These are phyloP conservation scores for Perilla frutescens DNA, from an alignment of 257 asterid genomes.

Conservation along the genomic window DNA sequence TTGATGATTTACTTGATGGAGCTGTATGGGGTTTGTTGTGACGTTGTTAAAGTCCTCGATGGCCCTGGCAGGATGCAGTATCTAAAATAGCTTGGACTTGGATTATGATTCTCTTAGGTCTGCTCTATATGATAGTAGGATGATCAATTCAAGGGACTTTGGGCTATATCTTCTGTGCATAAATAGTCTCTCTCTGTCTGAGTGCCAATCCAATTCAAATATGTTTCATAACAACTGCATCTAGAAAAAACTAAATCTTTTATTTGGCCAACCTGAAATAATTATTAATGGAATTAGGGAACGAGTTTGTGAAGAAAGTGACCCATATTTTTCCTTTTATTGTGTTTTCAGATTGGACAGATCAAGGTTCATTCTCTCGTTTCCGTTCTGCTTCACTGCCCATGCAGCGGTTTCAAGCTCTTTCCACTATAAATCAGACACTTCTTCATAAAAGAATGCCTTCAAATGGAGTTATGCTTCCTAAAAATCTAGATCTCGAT, in stretches of 20 bases:
- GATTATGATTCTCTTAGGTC: neutral
- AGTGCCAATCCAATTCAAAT: neutral
- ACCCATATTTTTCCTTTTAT: constrained; percentile 19
- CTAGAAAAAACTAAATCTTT: neutral
- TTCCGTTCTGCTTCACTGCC: constrained; percentile 68
- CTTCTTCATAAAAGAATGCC: constrained; percentile 54
- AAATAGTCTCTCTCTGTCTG: neutral
- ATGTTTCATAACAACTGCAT: neutral
- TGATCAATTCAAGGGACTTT: neutral
- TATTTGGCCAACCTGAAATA: neutral
- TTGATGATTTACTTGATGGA: neutral
- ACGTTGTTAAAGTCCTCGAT: neutral
- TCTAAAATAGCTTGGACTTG: neutral
- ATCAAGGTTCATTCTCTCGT: constrained; percentile 46
- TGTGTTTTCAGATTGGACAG: constrained; percentile 62
- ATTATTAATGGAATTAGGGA: no score
- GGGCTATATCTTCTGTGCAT: neutral
- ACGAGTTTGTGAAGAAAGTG: constrained; percentile 24
- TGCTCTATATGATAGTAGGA: constrained; percentile 1
- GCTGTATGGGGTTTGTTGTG: neutral
- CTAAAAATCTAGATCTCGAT: constrained; percentile 32
- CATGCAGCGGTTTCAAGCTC: constrained; percentile 70
- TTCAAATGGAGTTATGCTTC: constrained; percentile 41
- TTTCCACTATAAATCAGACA: constrained; percentile 60
- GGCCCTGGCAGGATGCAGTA: neutral